phyloP scores from a whole-genome alignment of 176 grass and related monocot species.

The Pharus latifolius region DNA sequence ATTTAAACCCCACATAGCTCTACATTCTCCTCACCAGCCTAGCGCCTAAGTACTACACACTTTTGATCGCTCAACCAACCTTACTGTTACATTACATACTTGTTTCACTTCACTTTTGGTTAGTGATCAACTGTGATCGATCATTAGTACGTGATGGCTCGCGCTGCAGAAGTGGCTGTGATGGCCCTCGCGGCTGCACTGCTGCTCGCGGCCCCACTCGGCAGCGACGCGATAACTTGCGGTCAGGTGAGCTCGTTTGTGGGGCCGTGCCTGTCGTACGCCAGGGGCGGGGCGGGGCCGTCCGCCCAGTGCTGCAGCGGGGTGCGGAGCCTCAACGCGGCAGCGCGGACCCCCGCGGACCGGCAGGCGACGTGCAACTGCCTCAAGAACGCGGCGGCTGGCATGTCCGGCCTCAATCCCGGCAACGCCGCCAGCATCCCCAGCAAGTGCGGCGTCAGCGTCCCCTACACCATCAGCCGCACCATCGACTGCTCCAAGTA shows the following conservation, averaged over 20 bases:
- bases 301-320: no score
- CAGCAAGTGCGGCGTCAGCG: conserved; percentile 11
- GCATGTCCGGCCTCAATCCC: neutral
- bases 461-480: conserved; percentile 19
- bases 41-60: no score
- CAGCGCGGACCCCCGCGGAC: conserved; percentile 17
- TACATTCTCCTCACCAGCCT: neutral
- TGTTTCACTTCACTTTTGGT: no score
- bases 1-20: neutral
- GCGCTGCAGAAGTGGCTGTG: no score
- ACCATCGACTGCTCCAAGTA: conserved; percentile 18
- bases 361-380: neutral
- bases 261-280: no score
- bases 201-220: neutral
- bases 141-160: no score
- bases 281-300: no score
- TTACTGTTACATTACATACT: no score
- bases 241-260: no score
- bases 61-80: neutral
- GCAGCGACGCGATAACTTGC: neutral
- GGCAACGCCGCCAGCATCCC: conserved; percentile 12
- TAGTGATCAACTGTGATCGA: no score
- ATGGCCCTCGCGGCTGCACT: neutral
- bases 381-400: conserved; percentile 11
- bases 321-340: no score